Percentiles rank a stretch among this genome's conserved stretches.
Evolutionary conservation across 768 basidiomycete species (phyloP).

Genomic region (Dentipellis sp.): DNA sequence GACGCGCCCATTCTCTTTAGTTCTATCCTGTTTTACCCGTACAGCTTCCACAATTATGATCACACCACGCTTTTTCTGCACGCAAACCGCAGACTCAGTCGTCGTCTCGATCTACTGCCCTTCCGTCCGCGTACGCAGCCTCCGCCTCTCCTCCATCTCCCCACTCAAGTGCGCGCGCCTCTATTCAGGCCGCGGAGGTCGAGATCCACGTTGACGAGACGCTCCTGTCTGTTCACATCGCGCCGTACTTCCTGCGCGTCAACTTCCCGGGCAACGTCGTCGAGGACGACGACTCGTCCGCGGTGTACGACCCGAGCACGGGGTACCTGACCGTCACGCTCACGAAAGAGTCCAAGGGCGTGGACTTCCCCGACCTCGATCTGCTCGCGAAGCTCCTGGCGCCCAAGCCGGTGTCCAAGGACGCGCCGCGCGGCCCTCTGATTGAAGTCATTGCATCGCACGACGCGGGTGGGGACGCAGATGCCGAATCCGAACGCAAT

Average conservation of each 20-base stretch:
- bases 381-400: constrained; percentile 70
- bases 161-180: not conserved
- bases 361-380: constrained; percentile 71
- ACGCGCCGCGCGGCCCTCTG: constrained; percentile 20
- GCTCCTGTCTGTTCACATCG: constrained; percentile 65
- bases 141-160: not conserved
- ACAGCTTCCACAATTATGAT: constrained; percentile 40
- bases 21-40: not conserved
- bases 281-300: constrained; percentile 60
- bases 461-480: not conserved
- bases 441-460: constrained; percentile 49
- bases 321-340: constrained; percentile 71
- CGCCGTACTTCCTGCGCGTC: constrained; percentile 78
- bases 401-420: constrained; percentile 32
- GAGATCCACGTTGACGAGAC: constrained; percentile 71
- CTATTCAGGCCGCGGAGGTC: constrained; percentile 61
- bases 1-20: too few species aligned
- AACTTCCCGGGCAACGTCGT: constrained; percentile 61
- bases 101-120: constrained; percentile 60
- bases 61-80: constrained; percentile 67
- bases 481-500: not conserved
- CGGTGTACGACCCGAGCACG: constrained; percentile 66
- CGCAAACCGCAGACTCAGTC: constrained; percentile 48
- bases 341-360: constrained; percentile 57
- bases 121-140: constrained; percentile 38